These are phyloP conservation scores for Fraxinus albicans DNA, from an alignment of 305 asterid genomes.

Conservation along the genomic window DNA sequence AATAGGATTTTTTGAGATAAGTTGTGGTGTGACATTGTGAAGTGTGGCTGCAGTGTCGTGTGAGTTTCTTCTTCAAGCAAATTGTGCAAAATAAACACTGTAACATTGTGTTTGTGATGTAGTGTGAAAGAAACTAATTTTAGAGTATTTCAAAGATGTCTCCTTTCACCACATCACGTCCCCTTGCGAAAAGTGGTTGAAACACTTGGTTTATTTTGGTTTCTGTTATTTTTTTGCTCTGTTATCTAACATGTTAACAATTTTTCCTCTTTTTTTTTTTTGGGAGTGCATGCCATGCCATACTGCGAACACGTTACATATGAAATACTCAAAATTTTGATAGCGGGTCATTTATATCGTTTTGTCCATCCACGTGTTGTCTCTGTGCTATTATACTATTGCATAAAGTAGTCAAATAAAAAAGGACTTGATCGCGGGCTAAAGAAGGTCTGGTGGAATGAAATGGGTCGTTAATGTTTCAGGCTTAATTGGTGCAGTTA, in stretches of 20 bases:
- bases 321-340: not conserved
- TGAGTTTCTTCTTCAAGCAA: not conserved
- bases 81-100: not conserved
- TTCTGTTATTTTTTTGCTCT: not conserved
- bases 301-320: not conserved
- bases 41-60: not conserved
- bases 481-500: not conserved
- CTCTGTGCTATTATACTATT: not conserved
- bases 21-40: not conserved
- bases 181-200: not conserved
- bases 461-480: not conserved
- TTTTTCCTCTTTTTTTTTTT: not conserved
- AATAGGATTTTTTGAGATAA: not conserved
- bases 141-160: not conserved
- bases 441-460: not conserved
- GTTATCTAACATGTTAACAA: not conserved
- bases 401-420: not conserved
- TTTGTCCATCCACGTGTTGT: not conserved
- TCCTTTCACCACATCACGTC: not conserved
- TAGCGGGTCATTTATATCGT: not conserved
- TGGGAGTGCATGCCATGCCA: not conserved
- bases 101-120: not conserved
- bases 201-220: not conserved
- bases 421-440: not conserved
- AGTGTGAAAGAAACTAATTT: not conserved